These are phyloP conservation scores for Saccharomyces cerevisiae DNA, from an alignment of 805 yeast genomes.

Conservation along the genomic window DNA sequence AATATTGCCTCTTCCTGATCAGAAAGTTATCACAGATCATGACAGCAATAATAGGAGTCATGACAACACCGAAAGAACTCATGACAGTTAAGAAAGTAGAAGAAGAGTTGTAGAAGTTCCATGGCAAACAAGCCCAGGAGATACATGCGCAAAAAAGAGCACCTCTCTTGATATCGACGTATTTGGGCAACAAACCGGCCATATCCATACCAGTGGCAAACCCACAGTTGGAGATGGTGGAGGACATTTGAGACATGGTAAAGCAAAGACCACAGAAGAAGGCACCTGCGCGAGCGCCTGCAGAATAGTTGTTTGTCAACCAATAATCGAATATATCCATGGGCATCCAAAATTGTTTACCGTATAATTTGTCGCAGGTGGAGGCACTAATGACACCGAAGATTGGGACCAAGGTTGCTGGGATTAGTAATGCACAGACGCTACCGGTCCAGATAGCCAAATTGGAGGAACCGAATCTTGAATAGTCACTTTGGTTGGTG, in stretches of 20 bases:
- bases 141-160: constrained; percentile 29
- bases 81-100: constrained; percentile 33
- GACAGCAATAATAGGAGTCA: constrained; percentile 34
- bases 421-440: constrained; percentile 28
- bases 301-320: constrained; percentile 25
- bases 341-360: constrained; percentile 33
- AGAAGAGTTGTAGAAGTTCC: constrained; percentile 33
- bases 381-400: constrained; percentile 39
- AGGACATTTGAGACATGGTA: constrained; percentile 32
- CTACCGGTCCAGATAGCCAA: constrained; percentile 29
- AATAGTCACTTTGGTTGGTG: constrained; percentile 35
- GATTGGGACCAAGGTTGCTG: constrained; percentile 37
- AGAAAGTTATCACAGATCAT: constrained; percentile 36
- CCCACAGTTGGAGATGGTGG: constrained; percentile 34
- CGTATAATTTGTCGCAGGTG: constrained; percentile 31
- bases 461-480: constrained; percentile 33
- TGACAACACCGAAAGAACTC: constrained; percentile 33
- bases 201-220: constrained; percentile 40
- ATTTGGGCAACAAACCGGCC: constrained; percentile 34
- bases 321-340: constrained; percentile 28
- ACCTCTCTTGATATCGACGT: constrained; percentile 36
- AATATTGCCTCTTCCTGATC: constrained; percentile 31
- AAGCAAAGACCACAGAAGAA: constrained; percentile 36
- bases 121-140: constrained; percentile 34
- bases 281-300: constrained; percentile 33